These are phyloP conservation scores for Recurvomyces mirabilis DNA, from an alignment of 495 filamentous ascomycete genomes.

Conservation along the genomic window DNA sequence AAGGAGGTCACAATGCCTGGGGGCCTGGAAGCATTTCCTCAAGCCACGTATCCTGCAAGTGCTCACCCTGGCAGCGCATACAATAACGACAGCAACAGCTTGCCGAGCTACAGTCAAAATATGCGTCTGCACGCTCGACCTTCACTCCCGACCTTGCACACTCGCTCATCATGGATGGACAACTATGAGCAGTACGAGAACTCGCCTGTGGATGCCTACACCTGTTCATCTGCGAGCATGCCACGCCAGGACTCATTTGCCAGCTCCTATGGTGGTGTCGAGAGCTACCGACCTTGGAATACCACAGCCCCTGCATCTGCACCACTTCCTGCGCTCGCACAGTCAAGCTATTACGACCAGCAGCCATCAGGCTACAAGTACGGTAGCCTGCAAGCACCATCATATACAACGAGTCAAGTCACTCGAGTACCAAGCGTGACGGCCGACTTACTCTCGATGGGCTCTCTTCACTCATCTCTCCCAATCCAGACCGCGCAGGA, in stretches of 20 bases:
- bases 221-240: constrained; percentile 2
- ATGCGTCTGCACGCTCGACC: constrained; percentile 3
- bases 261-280: constrained; percentile 12
- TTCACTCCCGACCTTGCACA: constrained; percentile 15
- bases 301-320: constrained; percentile 5
- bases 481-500: constrained; percentile 18
- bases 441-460: constrained; percentile 27
- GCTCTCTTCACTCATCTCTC: constrained; percentile 24
- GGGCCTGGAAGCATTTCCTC: not conserved
- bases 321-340: constrained; percentile 2
- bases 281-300: constrained; percentile 15
- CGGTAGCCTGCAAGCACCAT: constrained; percentile 7
- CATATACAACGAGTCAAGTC: constrained; percentile 1
- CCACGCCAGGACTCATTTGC: constrained; percentile 15
- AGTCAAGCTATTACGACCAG: constrained; percentile 8
- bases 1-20: not conserved
- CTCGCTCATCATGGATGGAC: constrained; percentile 6
- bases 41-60: not conserved
- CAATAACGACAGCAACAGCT: not conserved
- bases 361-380: constrained; percentile 9
- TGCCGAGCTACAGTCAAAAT: constrained; percentile 1
- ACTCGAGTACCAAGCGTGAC: constrained; percentile 16
- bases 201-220: constrained; percentile 15
- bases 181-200: constrained; percentile 14
- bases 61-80: not conserved